Evolutionary conservation across 306 rosid genomes (phyloP).

Genomic region (Quercus parvula): DNA sequence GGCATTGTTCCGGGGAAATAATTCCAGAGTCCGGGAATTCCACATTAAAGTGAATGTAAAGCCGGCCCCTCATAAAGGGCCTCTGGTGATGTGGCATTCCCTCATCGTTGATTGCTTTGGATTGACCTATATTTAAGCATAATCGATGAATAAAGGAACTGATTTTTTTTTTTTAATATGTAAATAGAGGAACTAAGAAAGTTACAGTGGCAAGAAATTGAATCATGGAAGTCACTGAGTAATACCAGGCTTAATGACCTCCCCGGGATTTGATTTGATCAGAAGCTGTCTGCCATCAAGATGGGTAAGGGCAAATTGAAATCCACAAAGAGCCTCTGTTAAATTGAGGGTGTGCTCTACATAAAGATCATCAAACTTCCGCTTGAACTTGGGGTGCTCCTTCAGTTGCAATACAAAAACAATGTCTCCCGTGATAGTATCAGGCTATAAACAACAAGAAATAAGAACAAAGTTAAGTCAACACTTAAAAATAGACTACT

Average conservation of each 20-base stretch:
- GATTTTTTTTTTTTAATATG: no score
- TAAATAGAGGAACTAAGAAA: background rate
- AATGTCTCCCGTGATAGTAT: slow-evolving; percentile 66
- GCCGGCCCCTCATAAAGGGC: slow-evolving; percentile 65
- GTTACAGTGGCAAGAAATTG: background rate
- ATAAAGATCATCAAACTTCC: slow-evolving; percentile 51
- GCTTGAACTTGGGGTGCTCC: slow-evolving; percentile 63
- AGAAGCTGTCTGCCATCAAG: slow-evolving; percentile 83
- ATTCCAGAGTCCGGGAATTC: slow-evolving; percentile 56
- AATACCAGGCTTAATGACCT: slow-evolving; percentile 77
- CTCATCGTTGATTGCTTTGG: slow-evolving; percentile 66
- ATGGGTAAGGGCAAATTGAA: slow-evolving; percentile 62
- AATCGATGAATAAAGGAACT: background rate
- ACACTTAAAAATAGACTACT: background rate
- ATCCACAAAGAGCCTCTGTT: slow-evolving; percentile 77
- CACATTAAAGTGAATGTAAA: slow-evolving; percentile 56
- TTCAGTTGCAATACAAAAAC: slow-evolving; percentile 65
- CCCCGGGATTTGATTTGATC: slow-evolving; percentile 83
- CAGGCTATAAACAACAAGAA: slow-evolving; percentile 50
- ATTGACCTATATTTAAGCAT: slow-evolving; percentile 40
- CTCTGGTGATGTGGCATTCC: slow-evolving; percentile 68
- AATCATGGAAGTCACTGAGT: background rate
- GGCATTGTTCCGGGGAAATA: slow-evolving; percentile 46
- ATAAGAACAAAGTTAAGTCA: background rate
- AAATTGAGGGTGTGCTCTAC: slow-evolving; percentile 59